phyloP scores from a whole-genome alignment of 2,329 filamentous ascomycete species.

The Tolypocladium ophioglossoides region DNA sequence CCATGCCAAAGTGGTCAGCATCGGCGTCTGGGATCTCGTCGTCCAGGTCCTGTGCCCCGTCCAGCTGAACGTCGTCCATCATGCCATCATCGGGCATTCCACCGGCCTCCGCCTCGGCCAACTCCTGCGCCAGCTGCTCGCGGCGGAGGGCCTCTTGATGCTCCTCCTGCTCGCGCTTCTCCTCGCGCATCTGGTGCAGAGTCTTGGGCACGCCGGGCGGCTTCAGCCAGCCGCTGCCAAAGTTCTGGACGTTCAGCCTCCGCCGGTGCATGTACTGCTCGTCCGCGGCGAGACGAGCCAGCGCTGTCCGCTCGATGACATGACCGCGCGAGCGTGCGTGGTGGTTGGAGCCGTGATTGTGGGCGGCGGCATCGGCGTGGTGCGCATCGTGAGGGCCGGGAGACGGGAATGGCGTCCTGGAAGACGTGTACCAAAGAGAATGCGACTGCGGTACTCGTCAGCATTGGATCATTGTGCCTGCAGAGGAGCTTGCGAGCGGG shows the following conservation, averaged over 20 bases:
- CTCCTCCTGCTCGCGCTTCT: conserved; percentile 80
- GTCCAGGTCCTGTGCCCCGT: conserved; percentile 52
- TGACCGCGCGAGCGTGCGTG: conserved; percentile 30
- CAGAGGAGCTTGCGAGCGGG: too few species aligned
- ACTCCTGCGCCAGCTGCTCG: conserved; percentile 61
- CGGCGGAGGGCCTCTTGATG: conserved; percentile 63
- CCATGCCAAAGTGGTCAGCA: conserved; percentile 40
- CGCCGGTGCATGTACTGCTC: conserved; percentile 68
- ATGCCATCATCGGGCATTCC: conserved; percentile 30
- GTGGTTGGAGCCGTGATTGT: conserved; percentile 17
- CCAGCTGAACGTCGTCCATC: conserved; percentile 46
- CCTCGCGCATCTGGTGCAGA: conserved; percentile 79
- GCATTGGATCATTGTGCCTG: neutral
- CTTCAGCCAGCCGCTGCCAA: conserved; percentile 82
- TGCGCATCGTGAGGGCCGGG: conserved; percentile 22
- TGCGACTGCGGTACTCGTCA: conserved; percentile 44
- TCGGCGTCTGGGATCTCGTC: conserved; percentile 62
- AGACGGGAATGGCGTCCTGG: conserved; percentile 37
- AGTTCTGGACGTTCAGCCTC: conserved; percentile 73
- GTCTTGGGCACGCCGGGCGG: conserved; percentile 85
- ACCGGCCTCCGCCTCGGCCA: conserved; percentile 53
- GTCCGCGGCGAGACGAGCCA: conserved; percentile 63
- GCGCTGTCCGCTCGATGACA: conserved; percentile 45
- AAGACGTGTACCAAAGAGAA: conserved; percentile 62
- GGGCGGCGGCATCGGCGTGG: conserved; percentile 15